Base-by-base conservation (phyloP, 2,329 filamentous ascomycete species). In the Trichoderma sp. region DNA sequence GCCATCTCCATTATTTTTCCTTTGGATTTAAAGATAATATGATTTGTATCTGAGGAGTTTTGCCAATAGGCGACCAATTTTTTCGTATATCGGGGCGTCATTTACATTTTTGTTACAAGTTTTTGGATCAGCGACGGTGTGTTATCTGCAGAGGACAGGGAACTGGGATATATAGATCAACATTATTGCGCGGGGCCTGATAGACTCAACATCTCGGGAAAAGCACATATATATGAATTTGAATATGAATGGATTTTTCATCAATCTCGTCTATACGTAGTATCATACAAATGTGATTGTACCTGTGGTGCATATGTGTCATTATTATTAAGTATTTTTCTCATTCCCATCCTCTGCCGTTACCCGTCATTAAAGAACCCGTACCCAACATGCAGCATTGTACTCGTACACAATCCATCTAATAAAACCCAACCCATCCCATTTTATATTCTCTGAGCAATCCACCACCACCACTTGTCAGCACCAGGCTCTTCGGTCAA, bases 401-500 rank as follows among this genome's bases (percentile, higher is more conserved):
- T 64, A 64, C 38, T 75, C 31, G 31, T 69, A 85, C 74, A 66
- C 18, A 6, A 6, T 24, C 24, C 24, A n/a, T 62, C 33, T 53
- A 9, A 35, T 53, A 9, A 63, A 35, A 35, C 18, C n/a, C 45
- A 18, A 5, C 14, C 33, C 29, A 8, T 56, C 2, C 24, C 29
- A 38, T 33, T 56, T 69, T 83, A 97, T 80, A 97, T 85, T 81
- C 92, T 91, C 81, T 92, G 89, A 2, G 92, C 94, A 81, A 98
- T 92, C 96, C 96, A 98, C 80, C 90, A 90, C 91, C 95, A 97
- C 95, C 96, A 98, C 83, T 91, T 92, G 75, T 93, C 91, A 38
- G 95, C 91, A 31, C 92, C 93, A n/a, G 92, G 88, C 11, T 89
- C 92, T 72, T 93, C 90, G 81, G 83, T 90, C 82, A 83, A 86